Evolutionary conservation across 768 basidiomycete species (phyloP).

Genomic region (Tulasnella sp.): DNA sequence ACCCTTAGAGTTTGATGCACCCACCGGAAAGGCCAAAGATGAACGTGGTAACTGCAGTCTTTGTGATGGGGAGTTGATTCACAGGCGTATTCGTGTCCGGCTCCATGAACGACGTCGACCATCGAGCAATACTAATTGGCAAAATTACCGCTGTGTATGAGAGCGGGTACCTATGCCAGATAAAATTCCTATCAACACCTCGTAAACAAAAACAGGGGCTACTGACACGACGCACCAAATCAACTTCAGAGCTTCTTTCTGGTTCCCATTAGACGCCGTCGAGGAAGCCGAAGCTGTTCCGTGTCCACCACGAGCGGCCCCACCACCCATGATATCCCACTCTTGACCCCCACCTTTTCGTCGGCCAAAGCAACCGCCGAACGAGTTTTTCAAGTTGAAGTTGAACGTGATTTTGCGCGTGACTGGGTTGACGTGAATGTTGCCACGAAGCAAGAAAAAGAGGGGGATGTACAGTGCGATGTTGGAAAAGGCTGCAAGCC

Average conservation of each 20-base stretch:
- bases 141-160: constrained; percentile 8
- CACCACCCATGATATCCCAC: background rate
- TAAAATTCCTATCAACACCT: background rate
- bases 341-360: background rate
- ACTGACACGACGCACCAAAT: background rate
- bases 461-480: constrained; percentile 16
- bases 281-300: background rate
- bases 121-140: constrained; percentile 16
- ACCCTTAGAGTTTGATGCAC: background rate
- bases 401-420: constrained; percentile 10
- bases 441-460: constrained; percentile 18
- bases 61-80: background rate
- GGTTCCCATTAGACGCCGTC: background rate
- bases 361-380: background rate
- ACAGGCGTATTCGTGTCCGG: background rate
- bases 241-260: constrained; percentile 13
- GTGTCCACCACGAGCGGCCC: background rate
- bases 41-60: constrained; percentile 1
- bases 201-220: background rate
- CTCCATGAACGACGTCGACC: background rate
- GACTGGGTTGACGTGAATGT: constrained; percentile 19
- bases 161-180: constrained; percentile 12
- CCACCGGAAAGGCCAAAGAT: constrained; percentile 17
- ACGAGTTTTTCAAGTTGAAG: background rate
- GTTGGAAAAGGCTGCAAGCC: constrained; percentile 5